Conservation (phyloP, 73 alveolate species). For the Effrenium voratum region DNA sequence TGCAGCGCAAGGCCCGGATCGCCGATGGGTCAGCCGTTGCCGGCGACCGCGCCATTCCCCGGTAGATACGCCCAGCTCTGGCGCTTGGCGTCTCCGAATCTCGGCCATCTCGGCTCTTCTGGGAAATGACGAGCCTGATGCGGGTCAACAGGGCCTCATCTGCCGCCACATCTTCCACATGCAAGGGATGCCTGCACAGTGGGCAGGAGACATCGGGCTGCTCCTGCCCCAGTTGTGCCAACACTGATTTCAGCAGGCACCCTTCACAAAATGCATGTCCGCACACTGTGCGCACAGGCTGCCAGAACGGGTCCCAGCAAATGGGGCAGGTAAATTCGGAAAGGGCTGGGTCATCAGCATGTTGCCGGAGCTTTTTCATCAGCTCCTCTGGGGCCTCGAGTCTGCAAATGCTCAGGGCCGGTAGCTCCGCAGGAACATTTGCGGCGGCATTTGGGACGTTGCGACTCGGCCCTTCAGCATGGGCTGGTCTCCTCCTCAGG, state of each 20-base stretch:
- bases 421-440: neutral
- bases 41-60: constrained; percentile 83
- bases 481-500: neutral
- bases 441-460: neutral
- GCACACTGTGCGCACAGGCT: constrained; percentile 90
- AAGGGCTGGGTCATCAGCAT: constrained; percentile 90
- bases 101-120: constrained; percentile 47
- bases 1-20: constrained; percentile 31
- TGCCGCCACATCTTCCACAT: constrained; percentile 90
- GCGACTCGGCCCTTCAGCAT: neutral
- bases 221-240: constrained; percentile 78
- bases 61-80: constrained; percentile 46
- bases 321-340: constrained; percentile 90
- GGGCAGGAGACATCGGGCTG: constrained; percentile 93
- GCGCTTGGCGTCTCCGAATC: constrained; percentile 47
- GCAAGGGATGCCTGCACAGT: constrained; percentile 82
- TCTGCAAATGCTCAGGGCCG: constrained; percentile 85
- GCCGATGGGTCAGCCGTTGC: neutral
- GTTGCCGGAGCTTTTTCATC: constrained; percentile 31
- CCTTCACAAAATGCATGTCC: constrained; percentile 94
- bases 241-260: constrained; percentile 77
- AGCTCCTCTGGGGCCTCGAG: constrained; percentile 84
- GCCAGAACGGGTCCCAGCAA: constrained; percentile 94
- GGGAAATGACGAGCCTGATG: constrained; percentile 56
- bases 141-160: constrained; percentile 84